Base-by-base conservation (phyloP, 2,329 filamentous ascomycete species). In the Onygenales sp. region DNA sequence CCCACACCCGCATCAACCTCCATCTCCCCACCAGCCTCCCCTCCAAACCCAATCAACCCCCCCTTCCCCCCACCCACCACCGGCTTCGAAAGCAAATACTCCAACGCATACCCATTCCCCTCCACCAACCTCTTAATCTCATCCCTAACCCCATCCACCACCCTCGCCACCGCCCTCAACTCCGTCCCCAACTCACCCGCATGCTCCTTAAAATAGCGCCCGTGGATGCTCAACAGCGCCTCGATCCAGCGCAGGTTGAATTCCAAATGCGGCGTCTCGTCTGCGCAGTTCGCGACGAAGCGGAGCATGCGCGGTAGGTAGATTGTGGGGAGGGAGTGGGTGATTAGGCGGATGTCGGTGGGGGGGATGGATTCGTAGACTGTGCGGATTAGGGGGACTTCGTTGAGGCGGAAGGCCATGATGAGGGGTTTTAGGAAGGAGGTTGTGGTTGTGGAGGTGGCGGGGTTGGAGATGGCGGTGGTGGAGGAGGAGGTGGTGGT, bases 341-440 rank as follows among this genome's bases (percentile, higher is more conserved):
- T 87, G 0, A 95, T 84, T 7, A 95, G 81, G 0, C 80, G 66
- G 46, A 97, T 87, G 59, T 92, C 86, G 2, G 76, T 70, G 43
- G 85, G 77, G 1, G 93, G 91, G 27, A 92, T 85, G 2, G 82
- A 80, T 70, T 94, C 86, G 72, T 95, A 97, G 14, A 96, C 88
- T 52, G 84, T 83, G 61, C 87, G 86, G 57, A 96, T 83, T 46
- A 98, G 78, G 21, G 84, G 82, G 4, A 83, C 79, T 68, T 95
- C 89, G 72, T 95, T 96, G 55, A 98, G 83, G 5, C 94, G 86
- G 78, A 98, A 98, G 1, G 91, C 87, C 93, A 98, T 98, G 58
- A 96, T 84, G 5, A 98, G 76, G 1, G 93, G 92, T 72, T 93
- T 95, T 58, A 97, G 80, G 69, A 88, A 95, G 7, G 68, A 63